phyloP scores from a whole-genome alignment of 2,329 filamentous ascomycete genomes.

The Fusarium sp. region DNA sequence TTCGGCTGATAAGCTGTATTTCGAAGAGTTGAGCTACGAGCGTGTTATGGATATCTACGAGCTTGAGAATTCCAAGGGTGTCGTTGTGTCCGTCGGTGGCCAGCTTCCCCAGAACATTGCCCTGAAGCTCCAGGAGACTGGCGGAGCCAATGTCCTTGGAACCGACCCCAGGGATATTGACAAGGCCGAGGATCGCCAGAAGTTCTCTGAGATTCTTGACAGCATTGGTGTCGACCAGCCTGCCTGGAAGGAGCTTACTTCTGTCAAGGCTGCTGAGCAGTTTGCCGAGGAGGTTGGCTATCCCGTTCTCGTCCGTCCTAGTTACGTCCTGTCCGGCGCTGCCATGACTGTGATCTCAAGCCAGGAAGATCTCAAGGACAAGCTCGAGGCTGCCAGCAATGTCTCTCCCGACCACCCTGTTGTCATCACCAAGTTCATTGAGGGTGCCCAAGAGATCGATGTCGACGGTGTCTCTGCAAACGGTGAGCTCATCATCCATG shows the following conservation, averaged over 20 bases:
- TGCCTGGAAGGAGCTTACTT: constrained; percentile 96
- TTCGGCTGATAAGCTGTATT: constrained; percentile 89
- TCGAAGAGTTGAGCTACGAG: constrained; percentile 96
- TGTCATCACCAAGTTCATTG: constrained; percentile 98
- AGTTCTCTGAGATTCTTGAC: constrained; percentile 97
- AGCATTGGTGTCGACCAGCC: constrained; percentile 97
- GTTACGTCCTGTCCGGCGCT: constrained; percentile 94
- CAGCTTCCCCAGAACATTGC: constrained; percentile 98
- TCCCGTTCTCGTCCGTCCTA: constrained; percentile 92
- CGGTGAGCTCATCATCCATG: constrained; percentile 88
- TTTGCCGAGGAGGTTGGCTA: constrained; percentile 89
- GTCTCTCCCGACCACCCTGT: constrained; percentile 97
- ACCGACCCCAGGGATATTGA: constrained; percentile 95
- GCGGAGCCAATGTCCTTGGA: constrained; percentile 88
- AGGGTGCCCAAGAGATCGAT: constrained; percentile 95
- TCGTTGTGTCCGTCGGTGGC: constrained; percentile 94
- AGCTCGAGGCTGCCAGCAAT: constrained; percentile 86
- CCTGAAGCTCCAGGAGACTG: constrained; percentile 88
- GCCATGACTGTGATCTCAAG: constrained; percentile 97
- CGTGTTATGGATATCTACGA: constrained; percentile 99
- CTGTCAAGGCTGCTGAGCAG: constrained; percentile 82
- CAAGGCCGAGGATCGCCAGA: constrained; percentile 96
- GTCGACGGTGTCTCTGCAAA: constrained; percentile 90
- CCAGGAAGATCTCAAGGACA: constrained; percentile 89
- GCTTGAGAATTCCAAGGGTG: constrained; percentile 82